Percentiles rank a stretch among this genome's conserved stretches.
These are phyloP conservation scores for Aureobasidium sp. DNA, from an alignment of 2,329 filamentous ascomycete genomes.

Conservation along the genomic window DNA sequence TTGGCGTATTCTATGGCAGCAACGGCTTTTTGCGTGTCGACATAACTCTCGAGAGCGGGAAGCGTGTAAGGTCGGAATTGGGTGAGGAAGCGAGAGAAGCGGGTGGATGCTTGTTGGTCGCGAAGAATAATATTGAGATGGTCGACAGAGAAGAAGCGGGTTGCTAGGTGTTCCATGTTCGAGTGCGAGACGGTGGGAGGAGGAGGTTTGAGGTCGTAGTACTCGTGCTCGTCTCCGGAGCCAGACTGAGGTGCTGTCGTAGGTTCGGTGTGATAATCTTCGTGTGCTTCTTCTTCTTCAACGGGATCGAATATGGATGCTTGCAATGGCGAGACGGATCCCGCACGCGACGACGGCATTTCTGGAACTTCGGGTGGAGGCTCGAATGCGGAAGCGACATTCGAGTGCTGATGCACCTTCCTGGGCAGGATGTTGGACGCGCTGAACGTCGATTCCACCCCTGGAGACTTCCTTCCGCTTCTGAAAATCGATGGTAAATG, in stretches of 20 bases:
- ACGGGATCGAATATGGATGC: constrained; percentile 31
- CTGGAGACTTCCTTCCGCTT: constrained; percentile 2
- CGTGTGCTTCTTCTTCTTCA: constrained; percentile 11
- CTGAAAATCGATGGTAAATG: constrained; percentile 11
- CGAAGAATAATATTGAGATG: constrained; percentile 47
- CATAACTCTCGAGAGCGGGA: constrained; percentile 40
- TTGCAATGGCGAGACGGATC: constrained; percentile 4
- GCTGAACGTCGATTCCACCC: constrained; percentile 21
- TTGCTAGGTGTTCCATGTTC: constrained; percentile 40
- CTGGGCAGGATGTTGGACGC: constrained; percentile 21
- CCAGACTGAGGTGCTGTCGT: constrained; percentile 28
- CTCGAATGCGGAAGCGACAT: constrained; percentile 6
- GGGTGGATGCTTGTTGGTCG: constrained; percentile 37
- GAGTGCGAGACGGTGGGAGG: constrained; percentile 34
- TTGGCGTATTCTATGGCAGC: constrained; percentile 51
- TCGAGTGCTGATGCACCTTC: neutral
- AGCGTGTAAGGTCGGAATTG: constrained; percentile 41
- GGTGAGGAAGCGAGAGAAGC: constrained; percentile 44
- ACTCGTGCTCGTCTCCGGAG: constrained; percentile 30
- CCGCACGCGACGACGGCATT: constrained; percentile 18
- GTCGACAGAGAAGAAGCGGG: constrained; percentile 47
- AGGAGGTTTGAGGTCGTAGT: constrained; percentile 47
- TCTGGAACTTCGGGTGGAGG: constrained; percentile 18
- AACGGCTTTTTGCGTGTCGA: constrained; percentile 46
- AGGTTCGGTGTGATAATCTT: constrained; percentile 25